phyloP scores from a whole-genome alignment of 2,329 filamentous ascomycete species.

The Plectosphaerella plurivora region DNA sequence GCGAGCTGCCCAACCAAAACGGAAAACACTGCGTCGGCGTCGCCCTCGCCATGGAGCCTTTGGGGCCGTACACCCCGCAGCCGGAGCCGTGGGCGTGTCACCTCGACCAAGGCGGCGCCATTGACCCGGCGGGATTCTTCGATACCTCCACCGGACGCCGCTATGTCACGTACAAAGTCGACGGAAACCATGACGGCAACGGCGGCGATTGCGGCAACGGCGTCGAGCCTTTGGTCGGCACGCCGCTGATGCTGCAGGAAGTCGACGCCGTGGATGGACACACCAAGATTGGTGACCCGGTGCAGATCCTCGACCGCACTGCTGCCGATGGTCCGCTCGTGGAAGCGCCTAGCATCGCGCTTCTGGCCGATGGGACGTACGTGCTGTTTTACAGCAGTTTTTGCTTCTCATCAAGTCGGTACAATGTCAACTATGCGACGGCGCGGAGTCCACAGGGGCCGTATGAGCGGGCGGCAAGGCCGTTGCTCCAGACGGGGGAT shows the following conservation, averaged over 20 bases:
- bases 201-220: constrained; percentile 41
- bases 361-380: constrained; percentile 43
- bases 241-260: constrained; percentile 54
- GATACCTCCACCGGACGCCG: constrained; percentile 46
- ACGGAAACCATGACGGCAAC: constrained; percentile 51
- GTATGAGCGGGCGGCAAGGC: constrained; percentile 24
- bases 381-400: constrained; percentile 60
- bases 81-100: constrained; percentile 48
- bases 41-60: constrained; percentile 39
- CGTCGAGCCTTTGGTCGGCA: constrained; percentile 33
- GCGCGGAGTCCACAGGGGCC: constrained; percentile 30
- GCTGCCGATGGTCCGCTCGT: constrained; percentile 48
- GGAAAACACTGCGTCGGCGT: constrained; percentile 54
- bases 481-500: constrained; percentile 30
- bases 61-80: constrained; percentile 49
- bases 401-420: constrained; percentile 48
- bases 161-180: constrained; percentile 63
- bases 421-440: constrained; percentile 58
- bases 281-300: constrained; percentile 44
- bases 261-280: constrained; percentile 42
- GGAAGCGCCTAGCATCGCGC: constrained; percentile 54
- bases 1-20: constrained; percentile 30
- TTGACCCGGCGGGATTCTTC: constrained; percentile 57
- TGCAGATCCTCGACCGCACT: constrained; percentile 40
- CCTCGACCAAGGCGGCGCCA: constrained; percentile 50